A percentile compares a stretch with the other conserved stretches of the same genome.
phyloP scores from a whole-genome alignment of 2,329 filamentous ascomycete species.

The Epichloe typhina region DNA sequence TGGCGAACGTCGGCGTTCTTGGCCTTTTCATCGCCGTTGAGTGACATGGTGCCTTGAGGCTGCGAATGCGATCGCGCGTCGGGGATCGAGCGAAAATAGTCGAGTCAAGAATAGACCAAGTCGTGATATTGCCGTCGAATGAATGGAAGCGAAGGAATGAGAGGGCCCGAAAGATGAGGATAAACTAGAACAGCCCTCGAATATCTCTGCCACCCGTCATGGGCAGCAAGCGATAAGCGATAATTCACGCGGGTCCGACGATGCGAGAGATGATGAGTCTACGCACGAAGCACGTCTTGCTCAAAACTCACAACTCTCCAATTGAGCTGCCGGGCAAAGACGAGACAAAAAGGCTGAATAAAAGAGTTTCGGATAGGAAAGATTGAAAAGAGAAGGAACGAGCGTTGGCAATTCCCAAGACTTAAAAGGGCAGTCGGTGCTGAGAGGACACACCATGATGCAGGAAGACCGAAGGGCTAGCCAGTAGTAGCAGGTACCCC shows the following conservation, averaged over 20 bases:
- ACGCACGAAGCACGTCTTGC: background rate
- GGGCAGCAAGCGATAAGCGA: background rate
- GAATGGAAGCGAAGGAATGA: background rate
- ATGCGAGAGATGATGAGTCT: background rate
- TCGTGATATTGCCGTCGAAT: background rate
- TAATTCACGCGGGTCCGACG: background rate
- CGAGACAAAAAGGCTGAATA: no score
- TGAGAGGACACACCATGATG: background rate
- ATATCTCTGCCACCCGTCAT: background rate
- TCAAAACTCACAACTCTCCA: background rate
- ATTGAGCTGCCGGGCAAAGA: background rate
- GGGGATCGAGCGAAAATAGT: background rate
- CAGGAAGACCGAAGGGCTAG: no score
- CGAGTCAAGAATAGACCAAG: background rate
- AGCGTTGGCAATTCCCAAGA: background rate
- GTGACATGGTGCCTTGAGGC: conserved; percentile 12
- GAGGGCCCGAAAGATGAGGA: background rate
- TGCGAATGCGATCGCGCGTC: background rate
- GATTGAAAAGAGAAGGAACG: background rate
- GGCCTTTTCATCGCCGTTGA: conserved; percentile 12
- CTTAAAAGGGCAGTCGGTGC: background rate
- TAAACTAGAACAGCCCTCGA: background rate
- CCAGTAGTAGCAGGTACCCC: no score
- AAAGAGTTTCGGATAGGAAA: no score
- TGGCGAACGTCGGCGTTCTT: conserved; percentile 8